Percentiles rank a stretch among this genome's conserved stretches.
Evolutionary conservation across 2,329 filamentous ascomycete genomes (phyloP).

Genomic region (Leptographium flavum): DNA sequence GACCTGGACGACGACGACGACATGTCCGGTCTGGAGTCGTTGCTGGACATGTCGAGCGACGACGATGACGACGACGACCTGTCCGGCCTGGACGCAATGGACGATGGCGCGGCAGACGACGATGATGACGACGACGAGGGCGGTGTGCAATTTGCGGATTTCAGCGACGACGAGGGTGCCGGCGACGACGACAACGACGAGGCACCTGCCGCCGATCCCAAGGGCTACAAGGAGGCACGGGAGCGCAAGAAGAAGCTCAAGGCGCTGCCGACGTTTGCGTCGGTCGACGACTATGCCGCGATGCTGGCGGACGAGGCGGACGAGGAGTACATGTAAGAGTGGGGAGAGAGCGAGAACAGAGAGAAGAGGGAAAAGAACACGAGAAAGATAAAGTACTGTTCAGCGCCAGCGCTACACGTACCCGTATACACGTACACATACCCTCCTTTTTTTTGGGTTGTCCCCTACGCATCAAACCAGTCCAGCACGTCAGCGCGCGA

Average conservation of each 20-base stretch:
- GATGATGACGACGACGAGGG: constrained; percentile 19
- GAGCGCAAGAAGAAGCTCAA: constrained; percentile 74
- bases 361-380: background rate
- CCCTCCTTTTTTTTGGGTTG: background rate
- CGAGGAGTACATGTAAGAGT: constrained; percentile 10
- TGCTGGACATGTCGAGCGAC: constrained; percentile 19
- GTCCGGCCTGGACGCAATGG: constrained; percentile 6
- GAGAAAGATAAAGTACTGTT: background rate
- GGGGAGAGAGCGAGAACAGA: no score
- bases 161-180: constrained; percentile 23
- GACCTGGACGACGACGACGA: constrained; percentile 27
- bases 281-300: constrained; percentile 82
- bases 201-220: background rate
- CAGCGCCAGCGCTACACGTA: background rate
- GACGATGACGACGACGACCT: constrained; percentile 21
- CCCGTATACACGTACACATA: no score
- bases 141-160: constrained; percentile 22
- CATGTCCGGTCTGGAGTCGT: constrained; percentile 13
- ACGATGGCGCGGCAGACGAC: constrained; percentile 24
- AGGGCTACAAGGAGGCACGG: constrained; percentile 23
- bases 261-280: constrained; percentile 83
- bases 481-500: constrained; percentile 29
- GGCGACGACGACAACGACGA: constrained; percentile 26
- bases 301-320: constrained; percentile 62
- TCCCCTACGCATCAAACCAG: constrained; percentile 36